Base-by-base conservation (phyloP, 2,329 filamentous ascomycete species). In the Ophiostoma himal-ulmi region DNA sequence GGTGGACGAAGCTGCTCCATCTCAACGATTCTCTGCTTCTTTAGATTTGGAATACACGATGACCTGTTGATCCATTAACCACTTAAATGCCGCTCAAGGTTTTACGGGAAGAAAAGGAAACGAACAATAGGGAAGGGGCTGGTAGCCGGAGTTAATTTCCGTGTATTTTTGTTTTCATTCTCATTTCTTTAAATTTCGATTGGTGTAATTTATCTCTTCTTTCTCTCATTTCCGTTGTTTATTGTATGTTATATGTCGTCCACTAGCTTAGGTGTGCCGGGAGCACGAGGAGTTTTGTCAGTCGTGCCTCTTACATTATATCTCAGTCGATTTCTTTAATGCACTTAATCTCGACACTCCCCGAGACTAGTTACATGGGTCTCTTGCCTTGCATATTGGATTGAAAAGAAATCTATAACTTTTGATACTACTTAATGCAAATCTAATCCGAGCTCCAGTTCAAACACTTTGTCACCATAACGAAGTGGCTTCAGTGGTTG, bases 1-100 rank as follows among this genome's bases (percentile, higher is more conserved):
- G 88, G 37, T 93, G 90, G 89, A 88, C 88, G 3, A 88, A 88
- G 77, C 86, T 89, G 72, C 82, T 94, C 66, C 92, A 93, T 77
- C 65, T 72, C 17, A 75, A 74, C 65, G 80, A 82, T 70, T 68
- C 62, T 1, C 44, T 74, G 11, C 30, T 74, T 44, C 3, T 74
- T 54, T 74, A 70, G 70, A 36, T 7, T 7, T 20, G 26, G 11
- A 13, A 48, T 26, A 20, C 14, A 6, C 13, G 22, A 34, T 5
- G 8, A 22, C 48, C n/a, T 54, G 8, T 54, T 22, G 8, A 10
- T 8, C 8, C 48, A 17, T 20, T 14, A 14, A 20, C 44, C 14
- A 20, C 14, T 17, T 54, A 54, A 11, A 3, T 6, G 8, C 44
- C n/a, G 11, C 14, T 4, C n/a, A 57, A 26, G 10, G 44, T 20